phyloP scores from a whole-genome alignment of 2,329 filamentous ascomycete species.

The Trichoderma atrobrunneum region DNA sequence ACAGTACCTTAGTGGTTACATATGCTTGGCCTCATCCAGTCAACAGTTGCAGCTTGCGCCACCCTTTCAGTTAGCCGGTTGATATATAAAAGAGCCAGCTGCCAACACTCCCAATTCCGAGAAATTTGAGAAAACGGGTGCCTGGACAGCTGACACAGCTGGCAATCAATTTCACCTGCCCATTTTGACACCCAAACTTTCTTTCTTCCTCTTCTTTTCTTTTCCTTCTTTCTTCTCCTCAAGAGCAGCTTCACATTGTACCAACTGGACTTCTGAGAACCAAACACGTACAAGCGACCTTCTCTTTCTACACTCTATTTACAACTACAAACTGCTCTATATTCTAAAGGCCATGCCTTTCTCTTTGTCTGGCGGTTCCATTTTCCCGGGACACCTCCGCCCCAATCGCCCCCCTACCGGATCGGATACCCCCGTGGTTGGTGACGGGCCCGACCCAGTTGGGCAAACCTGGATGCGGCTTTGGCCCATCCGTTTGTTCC shows the following conservation, averaged over 20 bases:
- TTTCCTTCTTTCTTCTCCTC: neutral
- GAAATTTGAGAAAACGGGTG: neutral
- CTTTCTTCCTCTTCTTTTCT: too few species aligned
- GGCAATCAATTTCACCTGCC: neutral
- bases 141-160: neutral
- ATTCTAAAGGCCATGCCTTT: neutral
- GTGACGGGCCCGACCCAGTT: neutral
- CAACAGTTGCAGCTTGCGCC: neutral
- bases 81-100: neutral
- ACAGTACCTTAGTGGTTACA: neutral
- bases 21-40: neutral
- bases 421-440: neutral
- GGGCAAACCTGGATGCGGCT: neutral
- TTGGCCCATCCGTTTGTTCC: neutral
- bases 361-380: neutral
- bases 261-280: neutral
- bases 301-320: neutral
- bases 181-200: neutral
- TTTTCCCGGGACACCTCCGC: neutral
- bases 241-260: neutral
- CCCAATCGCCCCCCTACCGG: neutral
- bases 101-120: neutral
- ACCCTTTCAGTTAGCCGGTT: neutral
- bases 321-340: neutral
- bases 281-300: neutral